Evolutionary conservation across 768 basidiomycete genomes (phyloP).

Genomic region (Pisolithus marmoratus): DNA sequence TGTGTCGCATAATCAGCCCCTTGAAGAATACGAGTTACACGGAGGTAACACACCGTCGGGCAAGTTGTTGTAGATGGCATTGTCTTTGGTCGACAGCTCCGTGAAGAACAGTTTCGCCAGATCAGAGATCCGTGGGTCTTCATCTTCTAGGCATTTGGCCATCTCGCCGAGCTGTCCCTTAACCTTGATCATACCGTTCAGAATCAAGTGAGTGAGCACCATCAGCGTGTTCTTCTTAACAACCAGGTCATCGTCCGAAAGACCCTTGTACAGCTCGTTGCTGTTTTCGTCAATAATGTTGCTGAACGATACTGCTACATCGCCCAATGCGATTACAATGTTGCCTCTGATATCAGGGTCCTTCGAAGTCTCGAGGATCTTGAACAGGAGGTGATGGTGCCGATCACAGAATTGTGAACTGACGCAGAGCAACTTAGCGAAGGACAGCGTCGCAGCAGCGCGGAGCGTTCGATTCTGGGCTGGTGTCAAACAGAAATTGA

Average conservation of each 20-base stretch:
- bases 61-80: constrained; percentile 97
- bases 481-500: constrained; percentile 5
- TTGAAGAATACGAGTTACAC: neutral
- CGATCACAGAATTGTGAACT: constrained; percentile 91
- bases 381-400: constrained; percentile 85
- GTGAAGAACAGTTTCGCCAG: constrained; percentile 98
- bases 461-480: constrained; percentile 78
- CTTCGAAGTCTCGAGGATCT: constrained; percentile 85
- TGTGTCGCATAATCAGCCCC: constrained; percentile 23
- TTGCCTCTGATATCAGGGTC: constrained; percentile 91
- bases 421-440: constrained; percentile 96
- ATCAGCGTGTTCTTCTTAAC: constrained; percentile 99
- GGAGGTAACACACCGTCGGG: constrained; percentile 67
- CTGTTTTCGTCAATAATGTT: constrained; percentile 96
- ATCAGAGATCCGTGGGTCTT: constrained; percentile 80
- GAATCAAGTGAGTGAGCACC: constrained; percentile 94
- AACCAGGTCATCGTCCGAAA: constrained; percentile 77
- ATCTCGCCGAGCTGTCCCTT: constrained; percentile 99
- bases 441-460: constrained; percentile 78
- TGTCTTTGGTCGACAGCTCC: constrained; percentile 94
- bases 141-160: constrained; percentile 98
- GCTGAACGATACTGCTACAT: constrained; percentile 97
- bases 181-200: constrained; percentile 99
- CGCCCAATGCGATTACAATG: constrained; percentile 95
- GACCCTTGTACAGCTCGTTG: constrained; percentile 89